Conservation (phyloP, 257 asterid species). For the Nicotiana otophora region DNA sequence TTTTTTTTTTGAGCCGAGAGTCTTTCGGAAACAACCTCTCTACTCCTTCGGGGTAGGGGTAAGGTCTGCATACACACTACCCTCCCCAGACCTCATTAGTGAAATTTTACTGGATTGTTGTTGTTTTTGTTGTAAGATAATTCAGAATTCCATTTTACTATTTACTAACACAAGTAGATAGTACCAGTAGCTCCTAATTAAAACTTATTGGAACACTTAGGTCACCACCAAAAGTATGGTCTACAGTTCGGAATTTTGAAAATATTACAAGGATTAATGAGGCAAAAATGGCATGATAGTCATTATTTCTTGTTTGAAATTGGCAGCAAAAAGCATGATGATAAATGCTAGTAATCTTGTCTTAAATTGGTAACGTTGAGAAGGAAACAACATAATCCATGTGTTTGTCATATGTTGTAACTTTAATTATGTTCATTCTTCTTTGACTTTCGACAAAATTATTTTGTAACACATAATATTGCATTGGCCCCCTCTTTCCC, state of each 20-base stretch:
- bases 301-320: not conserved
- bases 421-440: not conserved
- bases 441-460: not conserved
- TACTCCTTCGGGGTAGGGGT: too few relatives aligned
- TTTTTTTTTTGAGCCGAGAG: too few relatives aligned
- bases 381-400: not conserved
- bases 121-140: too few relatives aligned
- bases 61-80: too few relatives aligned
- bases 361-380: not conserved
- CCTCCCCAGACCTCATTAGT: too few relatives aligned
- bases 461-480: constrained; percentile 6
- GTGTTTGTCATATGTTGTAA: not conserved
- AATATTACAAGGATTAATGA: not conserved
- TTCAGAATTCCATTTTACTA: not conserved
- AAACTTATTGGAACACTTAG: not conserved
- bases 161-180: not conserved
- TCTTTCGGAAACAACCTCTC: too few relatives aligned
- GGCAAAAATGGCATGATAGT: not conserved
- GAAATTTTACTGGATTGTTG: too few relatives aligned
- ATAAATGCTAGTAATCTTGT: not conserved
- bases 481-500: not conserved
- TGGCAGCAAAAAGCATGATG: not conserved
- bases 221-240: not conserved
- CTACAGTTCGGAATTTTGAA: not conserved
- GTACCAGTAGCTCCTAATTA: not conserved